Percentiles rank a stretch among this genome's conserved stretches.
Conservation (phyloP, 2,329 filamentous ascomycete genomes). For the Akanthomyces uredinophilus region DNA sequence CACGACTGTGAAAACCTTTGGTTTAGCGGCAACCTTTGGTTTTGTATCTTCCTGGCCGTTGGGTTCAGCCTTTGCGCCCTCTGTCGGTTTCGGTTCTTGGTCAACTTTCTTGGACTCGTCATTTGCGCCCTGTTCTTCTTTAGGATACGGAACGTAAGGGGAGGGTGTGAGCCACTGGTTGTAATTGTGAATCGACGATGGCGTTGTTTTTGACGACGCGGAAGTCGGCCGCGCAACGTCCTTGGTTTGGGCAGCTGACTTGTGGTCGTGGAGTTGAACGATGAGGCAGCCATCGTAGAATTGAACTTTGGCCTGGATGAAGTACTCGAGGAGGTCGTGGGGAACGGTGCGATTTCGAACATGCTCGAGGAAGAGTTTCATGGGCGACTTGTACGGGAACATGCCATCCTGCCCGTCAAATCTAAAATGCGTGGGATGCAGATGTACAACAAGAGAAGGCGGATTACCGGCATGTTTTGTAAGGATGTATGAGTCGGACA, state of each 20-base stretch:
- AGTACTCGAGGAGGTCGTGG: constrained; percentile 79
- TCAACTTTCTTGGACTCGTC: constrained; percentile 36
- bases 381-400: constrained; percentile 87
- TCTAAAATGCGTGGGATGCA: constrained; percentile 80
- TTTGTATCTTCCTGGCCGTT: constrained; percentile 37
- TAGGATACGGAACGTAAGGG: constrained; percentile 71
- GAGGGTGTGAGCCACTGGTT: constrained; percentile 89
- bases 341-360: constrained; percentile 72
- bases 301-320: constrained; percentile 63
- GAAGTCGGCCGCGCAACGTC: constrained; percentile 47
- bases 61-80: constrained; percentile 18
- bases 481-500: constrained; percentile 73
- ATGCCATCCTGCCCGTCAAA: constrained; percentile 93
- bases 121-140: constrained; percentile 42
- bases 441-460: constrained; percentile 80
- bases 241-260: constrained; percentile 57
- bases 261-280: constrained; percentile 88
- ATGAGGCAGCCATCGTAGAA: constrained; percentile 97
- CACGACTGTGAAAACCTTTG: constrained; percentile 70
- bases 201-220: constrained; percentile 55
- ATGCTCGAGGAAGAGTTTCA: constrained; percentile 76
- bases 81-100: constrained; percentile 19
- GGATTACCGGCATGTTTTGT: constrained; percentile 69
- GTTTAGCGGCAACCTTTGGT: constrained; percentile 46
- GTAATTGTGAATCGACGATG: constrained; percentile 88